Base-by-base conservation (phyloP, 768 basidiomycete species). In the Naganishia onofrii region DNA sequence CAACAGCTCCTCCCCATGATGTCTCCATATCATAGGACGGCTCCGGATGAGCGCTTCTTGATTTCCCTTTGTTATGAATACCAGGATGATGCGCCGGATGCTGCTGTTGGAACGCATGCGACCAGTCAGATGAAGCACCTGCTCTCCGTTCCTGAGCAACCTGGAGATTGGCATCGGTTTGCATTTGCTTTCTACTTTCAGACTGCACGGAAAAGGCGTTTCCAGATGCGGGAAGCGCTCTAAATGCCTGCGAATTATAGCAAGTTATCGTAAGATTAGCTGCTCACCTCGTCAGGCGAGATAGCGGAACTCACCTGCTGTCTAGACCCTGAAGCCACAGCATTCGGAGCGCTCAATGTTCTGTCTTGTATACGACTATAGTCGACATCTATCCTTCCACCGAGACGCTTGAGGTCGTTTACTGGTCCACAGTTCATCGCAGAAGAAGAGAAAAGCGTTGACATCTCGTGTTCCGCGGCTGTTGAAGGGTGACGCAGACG, bases 401-500 rank as follows among this genome's bases (percentile, higher is more conserved):
- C 54, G 8, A 69, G 54, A 29, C 42, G 55, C 38, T 69, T 69
- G 36, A 69, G 46, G 31, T 69, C 68, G 57, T 69, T 69, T n/a
- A 56, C 44, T 13, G 68, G 68, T 19, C 68, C 68, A 42, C 68
- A 69, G 60, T 44, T 42, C 42, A 63, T 63, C 21, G 42, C 42
- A 42, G 60, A 26, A 17, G 60, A 63, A 8, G 60, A 42, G 26
- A 63, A 63, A 42, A 63, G 60, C 9, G 60, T 63, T 26, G 60
- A 63, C 60, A 63, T 63, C 34, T 36, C n/a, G n/a, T 36, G 34
- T 36, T 36, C 34, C 34, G 34, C 34, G 34, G 34, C 34, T 5
- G 34, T 36, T 4, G 12, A 36, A 12, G 34, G 34, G 34, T 36
- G 34, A 36, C 12, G 34, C 34, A 36, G 34, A 36, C 6, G 34